These are phyloP conservation scores for Tuber magnatum DNA, from an alignment of 495 filamentous ascomycete species.

Conservation along the genomic window DNA sequence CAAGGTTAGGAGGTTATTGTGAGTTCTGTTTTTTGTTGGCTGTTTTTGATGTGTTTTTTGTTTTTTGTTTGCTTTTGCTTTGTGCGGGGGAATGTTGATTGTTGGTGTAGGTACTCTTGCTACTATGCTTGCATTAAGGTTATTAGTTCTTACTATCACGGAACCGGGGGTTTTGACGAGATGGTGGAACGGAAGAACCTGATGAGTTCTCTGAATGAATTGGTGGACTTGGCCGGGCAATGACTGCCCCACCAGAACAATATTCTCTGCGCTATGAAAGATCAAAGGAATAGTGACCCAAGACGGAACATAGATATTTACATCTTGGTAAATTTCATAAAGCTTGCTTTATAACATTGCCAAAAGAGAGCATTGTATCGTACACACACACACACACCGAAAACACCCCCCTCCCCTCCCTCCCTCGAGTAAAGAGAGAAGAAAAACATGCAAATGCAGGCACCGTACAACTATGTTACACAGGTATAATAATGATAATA, in stretches of 20 bases:
- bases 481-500: neutral
- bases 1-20: constrained; percentile 1
- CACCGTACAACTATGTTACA: neutral
- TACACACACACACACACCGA: neutral
- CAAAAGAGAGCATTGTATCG: neutral
- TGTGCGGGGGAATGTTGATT: neutral
- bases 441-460: neutral
- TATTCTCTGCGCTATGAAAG: constrained; percentile 8
- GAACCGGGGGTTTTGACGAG: constrained; percentile 13
- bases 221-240: constrained; percentile 21
- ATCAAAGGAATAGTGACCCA: neutral
- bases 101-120: constrained; percentile 25
- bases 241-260: neutral
- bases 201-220: constrained; percentile 26
- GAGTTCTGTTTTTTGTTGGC: neutral
- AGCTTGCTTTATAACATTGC: neutral
- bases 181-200: constrained; percentile 35
- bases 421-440: neutral
- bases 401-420: too few relatives aligned
- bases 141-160: constrained; percentile 25
- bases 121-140: constrained; percentile 32
- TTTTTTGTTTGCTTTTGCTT: neutral
- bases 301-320: constrained; percentile 7
- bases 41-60: neutral
- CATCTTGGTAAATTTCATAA: constrained; percentile 18